phyloP scores from a whole-genome alignment of 164 flowering plant species.

The Liquidambar formosana region DNA sequence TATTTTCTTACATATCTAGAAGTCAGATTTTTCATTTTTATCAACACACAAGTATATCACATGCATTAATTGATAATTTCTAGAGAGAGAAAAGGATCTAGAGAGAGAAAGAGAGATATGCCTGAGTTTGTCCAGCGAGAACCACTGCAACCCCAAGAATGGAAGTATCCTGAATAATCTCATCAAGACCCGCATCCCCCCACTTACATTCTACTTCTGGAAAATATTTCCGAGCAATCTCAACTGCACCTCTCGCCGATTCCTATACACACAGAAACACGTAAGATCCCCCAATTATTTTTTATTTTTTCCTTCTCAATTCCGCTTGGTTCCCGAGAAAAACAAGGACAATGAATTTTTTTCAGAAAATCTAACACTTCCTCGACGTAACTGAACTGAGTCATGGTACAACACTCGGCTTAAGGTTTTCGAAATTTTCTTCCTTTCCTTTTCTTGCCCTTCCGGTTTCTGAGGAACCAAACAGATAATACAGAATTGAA shows the following conservation, averaged over 20 bases:
- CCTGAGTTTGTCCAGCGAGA: slow-evolving; percentile 83
- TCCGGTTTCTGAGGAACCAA: not conserved
- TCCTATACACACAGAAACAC: slow-evolving; percentile 38
- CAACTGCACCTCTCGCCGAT: slow-evolving; percentile 75
- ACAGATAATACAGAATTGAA: not conserved
- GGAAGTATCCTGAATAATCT: slow-evolving; percentile 58
- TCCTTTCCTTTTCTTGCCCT: not conserved
- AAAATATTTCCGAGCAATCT: slow-evolving; percentile 55
- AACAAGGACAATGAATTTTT: no score
- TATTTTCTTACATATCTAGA: no score
- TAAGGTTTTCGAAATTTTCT: not conserved
- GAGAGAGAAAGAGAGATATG: no score
- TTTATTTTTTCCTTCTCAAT: not conserved
- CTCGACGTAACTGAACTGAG: not conserved
- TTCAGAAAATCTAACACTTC: no score
- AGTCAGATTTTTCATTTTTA: no score
- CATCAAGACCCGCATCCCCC: slow-evolving; percentile 85
- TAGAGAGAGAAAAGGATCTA: no score
- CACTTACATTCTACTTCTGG: slow-evolving; percentile 76
- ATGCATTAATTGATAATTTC: no score
- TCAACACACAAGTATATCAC: no score
- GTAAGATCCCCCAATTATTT: not conserved
- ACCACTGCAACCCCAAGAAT: slow-evolving; percentile 80
- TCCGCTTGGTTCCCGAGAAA: no score
- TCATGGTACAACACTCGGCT: not conserved